Conservation (phyloP, 805 yeast species). For the Blastobotrys americana region DNA sequence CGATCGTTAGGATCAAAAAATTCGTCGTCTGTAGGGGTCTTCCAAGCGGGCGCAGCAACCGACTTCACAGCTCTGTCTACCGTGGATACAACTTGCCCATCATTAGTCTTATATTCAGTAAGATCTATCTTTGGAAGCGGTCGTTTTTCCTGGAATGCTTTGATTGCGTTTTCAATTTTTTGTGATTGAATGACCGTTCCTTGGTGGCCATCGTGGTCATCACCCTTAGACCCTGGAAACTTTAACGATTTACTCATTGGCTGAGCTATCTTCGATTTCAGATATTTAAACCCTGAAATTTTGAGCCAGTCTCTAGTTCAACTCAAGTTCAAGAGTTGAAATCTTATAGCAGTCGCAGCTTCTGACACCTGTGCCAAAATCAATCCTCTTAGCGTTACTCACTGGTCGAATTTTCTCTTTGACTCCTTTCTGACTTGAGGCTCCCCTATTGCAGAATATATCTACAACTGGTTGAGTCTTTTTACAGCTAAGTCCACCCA, state of each 20-base stretch:
- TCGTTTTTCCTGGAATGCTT: conserved; percentile 30
- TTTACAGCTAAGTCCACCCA: too few species aligned
- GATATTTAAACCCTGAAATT: not conserved
- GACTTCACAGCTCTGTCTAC: conserved; percentile 47
- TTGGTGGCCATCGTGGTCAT: not conserved
- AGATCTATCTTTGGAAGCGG: conserved; percentile 33
- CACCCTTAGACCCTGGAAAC: too few species aligned
- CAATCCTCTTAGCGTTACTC: too few species aligned
- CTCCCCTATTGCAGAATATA: too few species aligned
- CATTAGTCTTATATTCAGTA: conserved; percentile 45
- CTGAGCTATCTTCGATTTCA: not conserved
- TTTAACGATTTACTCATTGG: not conserved
- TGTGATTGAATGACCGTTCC: conserved; percentile 8
- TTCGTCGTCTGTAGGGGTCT: conserved; percentile 58
- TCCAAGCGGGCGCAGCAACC: conserved; percentile 62
- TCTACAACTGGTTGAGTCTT: too few species aligned
- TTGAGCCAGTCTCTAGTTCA: too few species aligned
- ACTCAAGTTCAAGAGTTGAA: too few species aligned
- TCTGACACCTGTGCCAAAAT: too few species aligned
- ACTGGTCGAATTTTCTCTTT: too few species aligned
- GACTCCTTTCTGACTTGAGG: too few species aligned
- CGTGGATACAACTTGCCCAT: conserved; percentile 51
- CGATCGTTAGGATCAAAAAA: conserved; percentile 50
- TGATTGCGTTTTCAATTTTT: conserved; percentile 30
- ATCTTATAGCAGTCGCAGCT: too few species aligned